These are phyloP conservation scores for Macrolepiota albuminosa DNA, from an alignment of 768 basidiomycete genomes.

Conservation along the genomic window DNA sequence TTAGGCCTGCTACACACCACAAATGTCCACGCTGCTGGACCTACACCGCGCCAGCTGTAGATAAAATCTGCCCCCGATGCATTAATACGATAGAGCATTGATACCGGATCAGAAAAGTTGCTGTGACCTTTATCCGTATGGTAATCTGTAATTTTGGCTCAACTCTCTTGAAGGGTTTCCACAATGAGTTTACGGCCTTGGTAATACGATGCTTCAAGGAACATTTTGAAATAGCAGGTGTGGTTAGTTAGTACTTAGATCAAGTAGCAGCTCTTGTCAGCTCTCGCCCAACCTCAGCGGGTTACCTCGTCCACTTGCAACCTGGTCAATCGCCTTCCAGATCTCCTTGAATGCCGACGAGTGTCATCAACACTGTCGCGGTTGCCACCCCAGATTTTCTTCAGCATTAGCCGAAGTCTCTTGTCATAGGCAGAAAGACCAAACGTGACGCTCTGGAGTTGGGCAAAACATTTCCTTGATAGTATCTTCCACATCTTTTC, in stretches of 20 bases:
- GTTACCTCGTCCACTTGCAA: slow-evolving; percentile 13
- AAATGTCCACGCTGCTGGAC: slow-evolving; percentile 97
- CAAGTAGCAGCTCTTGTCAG: not conserved
- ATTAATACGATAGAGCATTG: slow-evolving; percentile 18
- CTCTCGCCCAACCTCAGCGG: not conserved
- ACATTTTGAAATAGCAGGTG: not conserved
- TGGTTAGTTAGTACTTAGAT: not conserved
- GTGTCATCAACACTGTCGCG: slow-evolving; percentile 4
- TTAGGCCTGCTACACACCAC: slow-evolving; percentile 52
- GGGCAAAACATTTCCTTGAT: slow-evolving; percentile 8
- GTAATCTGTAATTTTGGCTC: slow-evolving; percentile 3
- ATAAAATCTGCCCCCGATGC: slow-evolving; percentile 67
- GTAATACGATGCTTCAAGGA: not conserved
- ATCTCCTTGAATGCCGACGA: slow-evolving; percentile 10
- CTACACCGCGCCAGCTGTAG: slow-evolving; percentile 46
- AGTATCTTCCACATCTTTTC: slow-evolving; percentile 14
- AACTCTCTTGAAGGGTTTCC: not conserved
- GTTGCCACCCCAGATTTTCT: slow-evolving; percentile 11
- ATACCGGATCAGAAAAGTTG: not conserved
- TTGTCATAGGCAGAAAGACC: slow-evolving; percentile 13
- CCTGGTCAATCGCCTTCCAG: slow-evolving; percentile 11
- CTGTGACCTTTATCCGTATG: not conserved
- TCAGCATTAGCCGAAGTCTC: slow-evolving; percentile 10
- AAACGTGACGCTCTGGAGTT: slow-evolving; percentile 10
- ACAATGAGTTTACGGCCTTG: not conserved